A percentile compares a stretch with the other conserved stretches of the same genome.
Evolutionary conservation across 2,329 filamentous ascomycete genomes (phyloP).

Genomic region (Colletotrichum sp.): DNA sequence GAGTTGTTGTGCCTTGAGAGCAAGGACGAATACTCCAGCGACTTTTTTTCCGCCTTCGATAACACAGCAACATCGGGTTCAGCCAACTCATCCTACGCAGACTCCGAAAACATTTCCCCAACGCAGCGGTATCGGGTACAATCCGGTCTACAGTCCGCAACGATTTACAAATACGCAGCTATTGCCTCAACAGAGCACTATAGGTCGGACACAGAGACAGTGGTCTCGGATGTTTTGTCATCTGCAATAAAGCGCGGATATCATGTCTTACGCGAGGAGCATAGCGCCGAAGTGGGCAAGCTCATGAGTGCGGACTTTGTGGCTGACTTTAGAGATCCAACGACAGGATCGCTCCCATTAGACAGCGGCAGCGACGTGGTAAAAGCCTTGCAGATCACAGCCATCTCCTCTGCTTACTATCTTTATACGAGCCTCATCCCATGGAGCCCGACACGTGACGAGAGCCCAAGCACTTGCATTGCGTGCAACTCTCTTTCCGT

Average conservation of each 20-base stretch:
- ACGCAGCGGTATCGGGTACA: background rate
- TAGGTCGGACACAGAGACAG: background rate
- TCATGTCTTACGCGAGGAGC: background rate
- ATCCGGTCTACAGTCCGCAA: background rate
- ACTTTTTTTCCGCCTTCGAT: background rate
- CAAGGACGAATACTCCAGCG: background rate
- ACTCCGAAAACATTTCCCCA: background rate
- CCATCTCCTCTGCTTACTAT: conserved; percentile 1
- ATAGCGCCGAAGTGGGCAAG: background rate
- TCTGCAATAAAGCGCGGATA: background rate
- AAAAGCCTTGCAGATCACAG: background rate
- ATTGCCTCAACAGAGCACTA: background rate
- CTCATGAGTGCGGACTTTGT: background rate
- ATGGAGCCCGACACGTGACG: background rate
- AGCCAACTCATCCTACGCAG: background rate
- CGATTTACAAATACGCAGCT: background rate
- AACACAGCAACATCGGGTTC: background rate
- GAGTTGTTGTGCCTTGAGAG: background rate
- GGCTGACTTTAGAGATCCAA: background rate
- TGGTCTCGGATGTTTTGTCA: background rate
- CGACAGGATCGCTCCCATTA: background rate
- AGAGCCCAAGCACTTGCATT: background rate
- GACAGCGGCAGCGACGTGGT: background rate
- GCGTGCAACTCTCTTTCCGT: conserved; percentile 26
- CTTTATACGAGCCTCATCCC: background rate